Base-by-base conservation (phyloP, 73 alveolate species). In the Urostyla sp. region DNA sequence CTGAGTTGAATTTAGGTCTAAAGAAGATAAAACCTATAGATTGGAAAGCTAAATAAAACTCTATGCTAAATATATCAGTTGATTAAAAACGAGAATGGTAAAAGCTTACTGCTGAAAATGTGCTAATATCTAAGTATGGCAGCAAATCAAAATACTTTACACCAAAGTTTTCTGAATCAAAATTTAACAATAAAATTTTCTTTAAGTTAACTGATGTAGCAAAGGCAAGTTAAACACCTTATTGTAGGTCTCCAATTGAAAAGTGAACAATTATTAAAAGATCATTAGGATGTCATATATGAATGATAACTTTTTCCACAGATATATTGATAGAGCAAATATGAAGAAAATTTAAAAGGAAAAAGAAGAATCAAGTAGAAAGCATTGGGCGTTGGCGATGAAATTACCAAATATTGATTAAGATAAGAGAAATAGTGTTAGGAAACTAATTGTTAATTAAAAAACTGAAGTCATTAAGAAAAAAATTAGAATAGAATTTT, bases 181-280 rank as follows among this genome's bases (percentile, higher is more conserved):
- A 31, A 10, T 6, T 31, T 13, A 58, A 58, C 4, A 6, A 58
- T 5, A 35, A 15, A 13, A 13, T 4, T 5, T 63, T 43, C 21
- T 63, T 63, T 23, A 63, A 63, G 26, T 32, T 63, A 32, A 63
- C 79, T 21, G 79, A 63, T 36, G 21, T 63, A 5, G 79, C 79
- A 3, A 63, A 38, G 26, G 4, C n/a, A 23, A 27, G 50, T 3
- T 24, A 1, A 3, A 63, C 79, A 3, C 79, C 79, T 20, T 63
- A 43, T 28, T 21, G 37, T 18, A 63, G 27, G 26, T 63, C 79
- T 3, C 60, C 79, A n/a, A 63, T 43, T 26, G 50, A 63, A 1
- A 43, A 36, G 20, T n/a, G n/a, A 48, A 21, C 15, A 63, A 63
- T 43, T 43, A 31, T 43, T 63, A 63, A 44, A 63, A 38, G 37